Evolutionary conservation across 148 eudicot genomes (phyloP).

Genomic region (Tetragonia tetragonoides): DNA sequence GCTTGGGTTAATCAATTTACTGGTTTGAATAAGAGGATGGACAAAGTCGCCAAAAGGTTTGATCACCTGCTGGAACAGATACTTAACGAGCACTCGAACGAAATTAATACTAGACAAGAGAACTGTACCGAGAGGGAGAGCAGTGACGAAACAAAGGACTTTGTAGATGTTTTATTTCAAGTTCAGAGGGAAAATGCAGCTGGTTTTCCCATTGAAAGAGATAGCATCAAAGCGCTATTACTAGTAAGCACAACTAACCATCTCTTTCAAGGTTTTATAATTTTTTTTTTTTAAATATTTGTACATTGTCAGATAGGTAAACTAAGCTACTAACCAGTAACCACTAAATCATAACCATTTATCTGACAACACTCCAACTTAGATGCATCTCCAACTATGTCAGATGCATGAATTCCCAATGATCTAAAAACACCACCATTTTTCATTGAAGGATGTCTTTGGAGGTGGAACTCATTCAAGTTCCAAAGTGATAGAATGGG

Average conservation of each 20-base stretch:
- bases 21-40: conserved; percentile 30
- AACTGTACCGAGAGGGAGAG: neutral
- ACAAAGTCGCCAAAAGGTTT: conserved; percentile 22
- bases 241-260: conserved; percentile 20
- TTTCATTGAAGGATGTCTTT: conserved; percentile 27
- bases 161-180: conserved; percentile 45
- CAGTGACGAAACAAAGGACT: conserved; percentile 25
- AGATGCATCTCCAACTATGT: too few relatives aligned
- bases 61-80: conserved; percentile 34
- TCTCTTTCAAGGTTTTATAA: too few relatives aligned
- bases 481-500: conserved; percentile 30
- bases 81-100: conserved; percentile 26
- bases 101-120: neutral
- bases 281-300: too few relatives aligned
- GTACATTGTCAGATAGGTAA: too few relatives aligned
- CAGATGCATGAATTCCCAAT: neutral
- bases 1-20: conserved; percentile 30
- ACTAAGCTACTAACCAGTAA: too few relatives aligned
- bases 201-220: conserved; percentile 38
- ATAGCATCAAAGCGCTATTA: conserved; percentile 33
- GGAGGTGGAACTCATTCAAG: conserved; percentile 27
- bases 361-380: neutral
- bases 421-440: neutral
- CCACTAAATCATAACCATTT: neutral
- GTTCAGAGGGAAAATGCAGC: conserved; percentile 29